A percentile compares a stretch with the other conserved stretches of the same genome.
phyloP scores from a whole-genome alignment of 1,284 basidiomycete species.

The Cutaneotrichosporon mucoides region DNA sequence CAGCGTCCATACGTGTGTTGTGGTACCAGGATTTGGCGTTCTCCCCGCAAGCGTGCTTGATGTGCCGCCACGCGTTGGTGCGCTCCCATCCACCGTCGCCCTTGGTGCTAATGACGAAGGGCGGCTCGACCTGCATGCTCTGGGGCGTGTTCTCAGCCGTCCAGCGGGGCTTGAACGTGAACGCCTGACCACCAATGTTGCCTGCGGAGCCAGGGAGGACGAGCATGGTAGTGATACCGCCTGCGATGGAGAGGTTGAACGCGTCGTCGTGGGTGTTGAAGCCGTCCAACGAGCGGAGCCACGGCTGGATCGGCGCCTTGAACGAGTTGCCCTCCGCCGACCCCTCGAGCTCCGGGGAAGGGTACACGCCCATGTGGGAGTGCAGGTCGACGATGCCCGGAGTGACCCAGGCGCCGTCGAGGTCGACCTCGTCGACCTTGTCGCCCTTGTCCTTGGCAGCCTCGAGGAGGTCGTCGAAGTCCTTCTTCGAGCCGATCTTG shows the following conservation, averaged over 20 bases:
- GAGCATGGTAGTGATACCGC: slow-evolving; percentile 54
- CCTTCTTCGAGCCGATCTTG: slow-evolving; percentile 39
- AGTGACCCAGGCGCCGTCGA: slow-evolving; percentile 52
- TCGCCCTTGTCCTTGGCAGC: slow-evolving; percentile 9
- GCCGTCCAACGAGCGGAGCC: slow-evolving; percentile 53
- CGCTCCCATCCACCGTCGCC: slow-evolving; percentile 31
- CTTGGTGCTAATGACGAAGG: slow-evolving; percentile 41
- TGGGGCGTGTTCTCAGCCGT: slow-evolving; percentile 48
- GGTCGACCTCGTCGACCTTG: slow-evolving; percentile 42
- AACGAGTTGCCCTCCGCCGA: slow-evolving; percentile 47
- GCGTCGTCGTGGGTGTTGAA: slow-evolving; percentile 55
- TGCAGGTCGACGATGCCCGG: slow-evolving; percentile 68
- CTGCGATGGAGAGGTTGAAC: slow-evolving; percentile 51
- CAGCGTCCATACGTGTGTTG: slow-evolving; percentile 55
- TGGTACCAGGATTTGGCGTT: slow-evolving; percentile 54
- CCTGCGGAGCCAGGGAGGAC: slow-evolving; percentile 51
- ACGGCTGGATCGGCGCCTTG: slow-evolving; percentile 50
- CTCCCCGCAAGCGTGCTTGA: slow-evolving; percentile 52
- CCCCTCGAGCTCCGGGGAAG: slow-evolving; percentile 59
- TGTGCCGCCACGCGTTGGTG: slow-evolving; percentile 43
- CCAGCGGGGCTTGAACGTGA: slow-evolving; percentile 53
- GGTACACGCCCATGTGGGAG: slow-evolving; percentile 68
- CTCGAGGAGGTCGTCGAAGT: slow-evolving; percentile 17
- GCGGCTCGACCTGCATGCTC: slow-evolving; percentile 50
- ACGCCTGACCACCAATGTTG: slow-evolving; percentile 51